phyloP scores from a whole-genome alignment of 163 green algal species.

The Chlorella variabilis region DNA sequence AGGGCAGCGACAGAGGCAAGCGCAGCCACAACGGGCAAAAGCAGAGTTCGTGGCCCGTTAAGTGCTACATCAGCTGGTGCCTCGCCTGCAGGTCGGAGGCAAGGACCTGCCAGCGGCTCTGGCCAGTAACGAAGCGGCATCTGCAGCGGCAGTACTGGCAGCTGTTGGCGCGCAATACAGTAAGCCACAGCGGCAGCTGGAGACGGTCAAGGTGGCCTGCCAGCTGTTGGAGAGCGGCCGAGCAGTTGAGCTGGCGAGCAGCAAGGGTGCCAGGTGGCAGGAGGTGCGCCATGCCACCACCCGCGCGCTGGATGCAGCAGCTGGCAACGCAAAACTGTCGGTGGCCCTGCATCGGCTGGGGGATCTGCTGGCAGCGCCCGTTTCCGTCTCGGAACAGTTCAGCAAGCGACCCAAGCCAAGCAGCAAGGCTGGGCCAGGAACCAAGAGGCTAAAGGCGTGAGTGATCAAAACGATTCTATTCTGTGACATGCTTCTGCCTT shows the following conservation, averaged over 20 bases:
- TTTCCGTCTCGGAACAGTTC: not conserved
- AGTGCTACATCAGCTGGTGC: too few species aligned
- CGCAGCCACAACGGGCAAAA: too few species aligned
- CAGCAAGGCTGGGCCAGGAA: not conserved
- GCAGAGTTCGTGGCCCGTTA: too few species aligned
- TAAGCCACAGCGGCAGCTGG: conserved; percentile 33
- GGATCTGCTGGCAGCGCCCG: not conserved
- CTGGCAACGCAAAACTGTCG: conserved; percentile 10
- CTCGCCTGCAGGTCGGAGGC: not conserved
- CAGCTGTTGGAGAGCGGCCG: not conserved
- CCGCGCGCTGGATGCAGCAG: not conserved
- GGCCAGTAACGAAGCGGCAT: not conserved
- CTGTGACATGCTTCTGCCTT: too few species aligned
- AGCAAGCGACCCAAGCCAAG: not conserved
- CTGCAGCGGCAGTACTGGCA: not conserved
- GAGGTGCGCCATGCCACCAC: not conserved
- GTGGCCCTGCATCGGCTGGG: conserved; percentile 21
- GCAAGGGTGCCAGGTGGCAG: not conserved
- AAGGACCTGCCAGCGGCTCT: not conserved
- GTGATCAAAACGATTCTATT: too few species aligned
- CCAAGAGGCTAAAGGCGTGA: not conserved
- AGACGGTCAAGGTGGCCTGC: conserved; percentile 29
- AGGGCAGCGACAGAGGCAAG: too few species aligned
- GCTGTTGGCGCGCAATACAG: not conserved
- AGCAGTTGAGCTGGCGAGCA: not conserved